These are phyloP conservation scores for Psilocybe tampanensis DNA, from an alignment of 768 basidiomycete genomes.

Conservation along the genomic window DNA sequence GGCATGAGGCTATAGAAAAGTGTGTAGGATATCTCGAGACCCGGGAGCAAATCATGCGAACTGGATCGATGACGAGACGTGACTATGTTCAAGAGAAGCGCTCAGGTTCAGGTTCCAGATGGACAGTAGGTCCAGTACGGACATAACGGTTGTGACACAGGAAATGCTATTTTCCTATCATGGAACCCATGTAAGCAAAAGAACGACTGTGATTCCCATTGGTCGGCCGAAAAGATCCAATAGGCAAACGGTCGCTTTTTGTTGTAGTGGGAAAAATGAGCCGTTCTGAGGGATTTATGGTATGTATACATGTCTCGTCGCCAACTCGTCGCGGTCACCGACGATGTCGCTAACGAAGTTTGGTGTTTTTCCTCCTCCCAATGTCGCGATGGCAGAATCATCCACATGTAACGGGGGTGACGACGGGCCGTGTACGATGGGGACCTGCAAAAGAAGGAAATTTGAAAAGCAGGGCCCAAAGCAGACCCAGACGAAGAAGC, in stretches of 20 bases:
- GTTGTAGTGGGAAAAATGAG: too few species aligned
- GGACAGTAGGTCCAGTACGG: conserved; percentile 3
- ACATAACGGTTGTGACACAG: neutral
- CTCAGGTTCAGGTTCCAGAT: neutral
- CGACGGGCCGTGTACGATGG: neutral
- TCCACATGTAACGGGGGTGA: neutral
- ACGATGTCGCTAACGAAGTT: neutral
- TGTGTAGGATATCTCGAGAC: neutral
- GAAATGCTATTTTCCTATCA: conserved; percentile 1
- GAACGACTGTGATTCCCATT: neutral
- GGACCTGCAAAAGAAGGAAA: conserved; percentile 1
- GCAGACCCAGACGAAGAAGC: neutral
- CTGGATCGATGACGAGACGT: neutral
- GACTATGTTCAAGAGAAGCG: neutral
- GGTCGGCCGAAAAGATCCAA: neutral
- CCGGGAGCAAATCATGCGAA: neutral
- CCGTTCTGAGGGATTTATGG: too few species aligned
- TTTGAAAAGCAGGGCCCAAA: neutral
- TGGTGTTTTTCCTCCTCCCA: neutral
- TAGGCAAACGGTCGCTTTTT: too few species aligned
- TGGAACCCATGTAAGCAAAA: too few species aligned
- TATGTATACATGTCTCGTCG: too few species aligned
- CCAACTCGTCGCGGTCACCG: neutral
- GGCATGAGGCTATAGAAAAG: neutral
- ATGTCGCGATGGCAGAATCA: neutral